Evolutionary conservation across 1,284 basidiomycete genomes (phyloP).

Genomic region (Mixia osmundae): DNA sequence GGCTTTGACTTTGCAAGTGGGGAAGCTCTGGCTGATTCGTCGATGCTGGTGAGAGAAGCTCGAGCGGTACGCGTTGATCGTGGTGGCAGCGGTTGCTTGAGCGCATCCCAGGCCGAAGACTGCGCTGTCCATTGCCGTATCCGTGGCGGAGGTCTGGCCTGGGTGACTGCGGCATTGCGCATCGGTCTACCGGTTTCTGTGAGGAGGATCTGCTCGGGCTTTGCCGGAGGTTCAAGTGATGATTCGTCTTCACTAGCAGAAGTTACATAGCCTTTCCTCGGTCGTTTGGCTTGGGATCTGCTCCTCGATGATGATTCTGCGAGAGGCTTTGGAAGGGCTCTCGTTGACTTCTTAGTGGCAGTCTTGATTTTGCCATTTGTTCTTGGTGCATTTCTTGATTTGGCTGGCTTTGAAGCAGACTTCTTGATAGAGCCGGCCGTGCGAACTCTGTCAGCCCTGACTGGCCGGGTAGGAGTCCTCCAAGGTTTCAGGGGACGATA

Average conservation of each 20-base stretch:
- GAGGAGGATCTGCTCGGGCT: too few relatives aligned
- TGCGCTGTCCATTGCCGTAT: neutral
- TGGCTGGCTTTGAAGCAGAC: slow-evolving; percentile 1
- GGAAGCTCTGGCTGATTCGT: neutral
- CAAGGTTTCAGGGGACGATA: slow-evolving; percentile 20
- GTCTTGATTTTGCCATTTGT: slow-evolving; percentile 2
- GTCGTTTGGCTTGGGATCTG: too few relatives aligned
- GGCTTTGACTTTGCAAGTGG: slow-evolving; percentile 3
- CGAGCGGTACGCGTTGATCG: slow-evolving; percentile 1
- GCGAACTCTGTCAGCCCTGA: too few relatives aligned
- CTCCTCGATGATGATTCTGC: neutral
- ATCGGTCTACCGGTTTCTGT: too few relatives aligned
- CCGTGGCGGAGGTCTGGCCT: neutral
- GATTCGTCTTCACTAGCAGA: too few relatives aligned
- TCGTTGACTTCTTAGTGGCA: slow-evolving; percentile 3
- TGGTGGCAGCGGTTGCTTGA: neutral
- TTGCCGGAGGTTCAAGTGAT: too few relatives aligned
- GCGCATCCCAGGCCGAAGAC: neutral
- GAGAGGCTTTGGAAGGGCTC: slow-evolving; percentile 4
- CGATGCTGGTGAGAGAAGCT: neutral
- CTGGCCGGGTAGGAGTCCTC: neutral
- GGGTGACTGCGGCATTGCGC: too few relatives aligned
- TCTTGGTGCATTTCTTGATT: neutral
- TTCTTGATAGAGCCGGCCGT: too few relatives aligned
- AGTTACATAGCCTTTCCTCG: too few relatives aligned